Percentiles rank a stretch among this genome's conserved stretches.
Evolutionary conservation across 192 early-diverging fungal genomes (phyloP).

Genomic region (Gaertneriomyces sp.): DNA sequence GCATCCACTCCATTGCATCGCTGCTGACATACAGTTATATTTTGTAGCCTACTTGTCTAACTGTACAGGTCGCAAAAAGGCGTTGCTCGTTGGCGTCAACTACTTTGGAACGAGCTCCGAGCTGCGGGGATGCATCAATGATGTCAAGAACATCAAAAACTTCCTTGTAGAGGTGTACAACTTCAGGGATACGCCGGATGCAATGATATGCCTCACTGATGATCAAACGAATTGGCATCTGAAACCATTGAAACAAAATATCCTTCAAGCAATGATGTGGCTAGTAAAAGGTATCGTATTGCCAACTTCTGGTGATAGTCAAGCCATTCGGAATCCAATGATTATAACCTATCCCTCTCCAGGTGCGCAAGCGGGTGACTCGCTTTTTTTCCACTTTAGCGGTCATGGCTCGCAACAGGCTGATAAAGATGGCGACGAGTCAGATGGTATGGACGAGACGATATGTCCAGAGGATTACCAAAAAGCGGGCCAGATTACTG

Average conservation of each 20-base stretch:
- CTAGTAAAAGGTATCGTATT: conserved; percentile 40
- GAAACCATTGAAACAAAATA: conserved; percentile 38
- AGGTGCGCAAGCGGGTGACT: conserved; percentile 65
- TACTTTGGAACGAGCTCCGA: conserved; percentile 64
- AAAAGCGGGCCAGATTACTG: conserved; percentile 61
- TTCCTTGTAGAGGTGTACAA: conserved; percentile 56
- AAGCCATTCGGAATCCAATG: too few relatives aligned
- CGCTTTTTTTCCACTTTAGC: conserved; percentile 37
- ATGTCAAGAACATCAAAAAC: conserved; percentile 52
- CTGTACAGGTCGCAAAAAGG: conserved; percentile 42
- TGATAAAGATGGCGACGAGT: conserved; percentile 49
- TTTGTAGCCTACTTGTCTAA: conserved; percentile 23
- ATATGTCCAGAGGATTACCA: conserved; percentile 75
- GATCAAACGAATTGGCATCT: conserved; percentile 47
- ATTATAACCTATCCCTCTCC: not conserved
- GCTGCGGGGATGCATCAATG: conserved; percentile 50
- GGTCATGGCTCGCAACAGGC: conserved; percentile 63
- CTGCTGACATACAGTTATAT: not conserved
- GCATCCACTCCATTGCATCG: not conserved
- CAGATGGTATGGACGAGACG: conserved; percentile 50
- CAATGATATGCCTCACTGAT: conserved; percentile 67
- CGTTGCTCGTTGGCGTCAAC: conserved; percentile 91
- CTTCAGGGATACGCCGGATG: conserved; percentile 47
- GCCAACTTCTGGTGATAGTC: too few relatives aligned
- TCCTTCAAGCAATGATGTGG: conserved; percentile 58